Conservation (phyloP, 768 basidiomycete species). For the Lanmaoa rubissima region DNA sequence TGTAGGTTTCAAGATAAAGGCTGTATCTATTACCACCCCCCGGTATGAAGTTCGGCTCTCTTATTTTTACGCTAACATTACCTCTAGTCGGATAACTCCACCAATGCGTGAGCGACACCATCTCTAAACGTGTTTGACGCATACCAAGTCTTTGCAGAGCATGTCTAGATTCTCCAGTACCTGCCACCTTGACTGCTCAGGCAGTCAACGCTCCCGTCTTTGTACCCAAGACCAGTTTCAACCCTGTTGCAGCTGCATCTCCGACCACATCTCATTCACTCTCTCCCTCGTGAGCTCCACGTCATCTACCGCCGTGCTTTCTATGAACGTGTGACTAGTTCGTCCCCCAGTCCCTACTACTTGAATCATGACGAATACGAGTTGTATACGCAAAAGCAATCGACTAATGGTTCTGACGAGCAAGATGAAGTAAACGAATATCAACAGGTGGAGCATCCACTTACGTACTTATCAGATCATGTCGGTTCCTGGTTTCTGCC, state of each 20-base stretch:
- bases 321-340: constrained; percentile 18
- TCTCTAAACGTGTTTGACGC: neutral
- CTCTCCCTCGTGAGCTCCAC: constrained; percentile 27
- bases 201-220: constrained; percentile 85
- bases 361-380: constrained; percentile 41
- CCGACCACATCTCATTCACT: constrained; percentile 27
- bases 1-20: constrained; percentile 88
- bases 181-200: constrained; percentile 49
- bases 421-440: constrained; percentile 19
- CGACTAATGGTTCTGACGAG: constrained; percentile 15
- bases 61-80: constrained; percentile 13
- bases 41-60: constrained; percentile 38
- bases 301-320: neutral
- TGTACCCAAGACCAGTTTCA: constrained; percentile 69
- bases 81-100: constrained; percentile 18
- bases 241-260: constrained; percentile 7
- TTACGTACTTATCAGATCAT: constrained; percentile 20
- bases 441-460: constrained; percentile 20
- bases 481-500: constrained; percentile 15
- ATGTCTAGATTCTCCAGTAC: constrained; percentile 44
- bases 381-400: constrained; percentile 20
- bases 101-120: constrained; percentile 27
- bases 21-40: constrained; percentile 80
- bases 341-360: constrained; percentile 30
- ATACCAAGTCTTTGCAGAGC: constrained; percentile 27